These are phyloP conservation scores for Blattamonas nauphoetae DNA, from an alignment of 78 protist genomes.

Conservation along the genomic window DNA sequence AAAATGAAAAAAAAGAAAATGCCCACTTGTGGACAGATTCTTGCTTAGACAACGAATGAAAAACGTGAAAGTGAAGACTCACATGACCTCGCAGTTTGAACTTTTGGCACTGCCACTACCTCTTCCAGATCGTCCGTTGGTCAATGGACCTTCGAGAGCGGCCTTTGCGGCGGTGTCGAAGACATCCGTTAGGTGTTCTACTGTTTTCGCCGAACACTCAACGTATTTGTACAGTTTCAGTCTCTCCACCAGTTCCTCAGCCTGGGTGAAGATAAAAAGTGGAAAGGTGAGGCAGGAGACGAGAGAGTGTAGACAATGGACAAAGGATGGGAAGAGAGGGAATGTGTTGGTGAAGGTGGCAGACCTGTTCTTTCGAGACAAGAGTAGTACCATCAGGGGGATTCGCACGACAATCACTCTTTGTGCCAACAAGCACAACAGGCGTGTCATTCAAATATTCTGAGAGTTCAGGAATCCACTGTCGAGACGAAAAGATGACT, in stretches of 20 bases:
- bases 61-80: too few species aligned
- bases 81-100: too few species aligned
- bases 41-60: too few species aligned
- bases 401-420: not conserved
- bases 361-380: not conserved
- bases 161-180: not conserved
- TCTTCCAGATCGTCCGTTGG: too few species aligned
- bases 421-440: constrained; percentile 5
- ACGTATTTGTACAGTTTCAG: not conserved
- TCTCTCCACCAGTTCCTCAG: not conserved
- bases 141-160: too few species aligned
- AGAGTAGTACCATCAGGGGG: not conserved
- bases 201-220: not conserved
- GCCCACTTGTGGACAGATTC: too few species aligned
- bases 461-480: constrained; percentile 1
- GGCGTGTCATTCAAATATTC: not conserved
- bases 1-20: too few species aligned
- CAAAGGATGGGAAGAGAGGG: not conserved
- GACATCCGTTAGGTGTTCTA: not conserved
- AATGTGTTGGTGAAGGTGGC: not conserved
- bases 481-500: too few species aligned
- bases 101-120: too few species aligned
- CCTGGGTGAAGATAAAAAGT: not conserved
- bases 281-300: not conserved
- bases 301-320: too few species aligned